Conservation (phyloP, 2,329 filamentous ascomycete species). For the Penicillium sp. region DNA sequence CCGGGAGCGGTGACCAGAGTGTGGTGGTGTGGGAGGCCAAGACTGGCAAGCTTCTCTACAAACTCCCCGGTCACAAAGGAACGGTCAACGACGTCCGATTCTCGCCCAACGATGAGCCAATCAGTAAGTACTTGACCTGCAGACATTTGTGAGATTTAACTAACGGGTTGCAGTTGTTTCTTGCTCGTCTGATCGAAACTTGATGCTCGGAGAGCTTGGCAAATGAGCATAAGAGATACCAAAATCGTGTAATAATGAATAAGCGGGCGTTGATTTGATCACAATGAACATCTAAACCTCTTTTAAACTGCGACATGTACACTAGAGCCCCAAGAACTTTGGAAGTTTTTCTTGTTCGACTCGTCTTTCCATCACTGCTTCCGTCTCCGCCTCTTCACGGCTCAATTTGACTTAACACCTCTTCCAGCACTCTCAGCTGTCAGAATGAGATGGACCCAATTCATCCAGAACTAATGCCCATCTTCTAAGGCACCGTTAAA, state of each 20-base stretch:
- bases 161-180: slow-evolving; percentile 66
- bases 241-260: slow-evolving; percentile 22
- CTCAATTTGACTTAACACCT: too few relatives aligned
- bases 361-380: background rate
- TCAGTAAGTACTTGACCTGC: slow-evolving; percentile 63
- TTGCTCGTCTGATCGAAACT: slow-evolving; percentile 81
- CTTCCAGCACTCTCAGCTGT: too few relatives aligned
- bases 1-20: slow-evolving; percentile 85
- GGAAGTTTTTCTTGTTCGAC: background rate
- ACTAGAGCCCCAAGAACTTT: background rate
- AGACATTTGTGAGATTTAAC: slow-evolving; percentile 2
- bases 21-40: slow-evolving; percentile 88
- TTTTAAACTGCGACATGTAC: background rate
- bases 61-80: slow-evolving; percentile 91
- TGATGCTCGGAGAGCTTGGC: slow-evolving; percentile 78
- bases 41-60: slow-evolving; percentile 88
- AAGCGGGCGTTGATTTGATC: slow-evolving; percentile 26
- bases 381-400: too few relatives aligned
- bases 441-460: too few relatives aligned
- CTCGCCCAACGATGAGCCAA: slow-evolving; percentile 76
- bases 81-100: slow-evolving; percentile 95
- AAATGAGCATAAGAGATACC: slow-evolving; percentile 49
- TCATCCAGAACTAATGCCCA: too few relatives aligned
- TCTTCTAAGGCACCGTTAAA: too few relatives aligned
- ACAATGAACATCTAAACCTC: background rate